Evolutionary conservation across 139 green algal genomes (phyloP).

Genomic region (Auxenochlorella protothecoides): DNA sequence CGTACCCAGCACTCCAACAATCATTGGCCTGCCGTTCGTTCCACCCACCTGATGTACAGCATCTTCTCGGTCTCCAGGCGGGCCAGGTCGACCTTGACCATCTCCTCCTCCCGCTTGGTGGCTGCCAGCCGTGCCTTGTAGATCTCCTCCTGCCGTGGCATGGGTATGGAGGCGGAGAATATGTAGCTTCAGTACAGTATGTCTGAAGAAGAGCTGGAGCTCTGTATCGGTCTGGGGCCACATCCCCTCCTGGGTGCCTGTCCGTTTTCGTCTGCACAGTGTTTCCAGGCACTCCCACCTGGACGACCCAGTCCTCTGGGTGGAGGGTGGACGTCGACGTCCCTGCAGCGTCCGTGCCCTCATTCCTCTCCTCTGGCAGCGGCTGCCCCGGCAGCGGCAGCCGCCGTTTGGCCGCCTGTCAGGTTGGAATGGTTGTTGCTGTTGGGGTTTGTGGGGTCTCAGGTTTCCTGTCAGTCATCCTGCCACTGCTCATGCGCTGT

Average conservation of each 20-base stretch:
- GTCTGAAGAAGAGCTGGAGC: no score
- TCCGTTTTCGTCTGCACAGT: no score
- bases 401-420: constrained; percentile 32
- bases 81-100: constrained; percentile 50
- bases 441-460: no score
- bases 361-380: neutral
- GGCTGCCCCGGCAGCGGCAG: constrained; percentile 40
- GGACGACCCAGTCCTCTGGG: constrained; percentile 26
- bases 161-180: constrained; percentile 3
- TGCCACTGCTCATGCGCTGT: no score
- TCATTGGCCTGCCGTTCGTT: no score
- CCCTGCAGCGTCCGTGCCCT: neutral
- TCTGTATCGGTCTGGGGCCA: no score
- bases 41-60: constrained; percentile 40
- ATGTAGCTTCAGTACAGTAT: neutral
- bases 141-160: constrained; percentile 54
- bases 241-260: no score
- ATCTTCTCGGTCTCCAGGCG: constrained; percentile 61
- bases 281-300: constrained; percentile 1
- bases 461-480: no score
- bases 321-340: constrained; percentile 5
- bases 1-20: no score
- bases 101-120: constrained; percentile 72
- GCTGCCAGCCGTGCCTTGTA: constrained; percentile 61
- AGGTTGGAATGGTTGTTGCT: no score